A percentile compares a stretch with the other conserved stretches of the same genome.
Conservation (phyloP, 768 basidiomycete species). For the Rhodosporidiobolus odoratus region DNA sequence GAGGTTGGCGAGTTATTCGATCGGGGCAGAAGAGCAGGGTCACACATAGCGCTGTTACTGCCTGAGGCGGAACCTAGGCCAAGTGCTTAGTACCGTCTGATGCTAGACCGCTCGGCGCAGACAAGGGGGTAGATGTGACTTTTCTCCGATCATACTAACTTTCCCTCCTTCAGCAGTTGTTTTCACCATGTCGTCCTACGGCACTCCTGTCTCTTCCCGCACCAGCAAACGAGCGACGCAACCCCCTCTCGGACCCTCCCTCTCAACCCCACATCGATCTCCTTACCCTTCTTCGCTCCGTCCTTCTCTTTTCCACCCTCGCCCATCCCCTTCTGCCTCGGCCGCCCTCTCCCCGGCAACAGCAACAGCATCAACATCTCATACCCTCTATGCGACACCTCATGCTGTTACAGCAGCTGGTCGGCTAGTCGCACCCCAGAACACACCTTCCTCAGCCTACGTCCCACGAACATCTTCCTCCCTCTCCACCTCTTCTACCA, state of each 20-base stretch:
- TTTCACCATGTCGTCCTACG: background rate
- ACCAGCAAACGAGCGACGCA: background rate
- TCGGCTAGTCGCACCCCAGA: background rate
- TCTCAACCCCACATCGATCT: background rate
- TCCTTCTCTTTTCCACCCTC: constrained; percentile 1
- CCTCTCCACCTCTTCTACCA: background rate
- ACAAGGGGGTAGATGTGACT: no score
- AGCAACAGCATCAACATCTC: background rate
- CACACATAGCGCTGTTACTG: no score
- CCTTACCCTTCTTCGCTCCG: constrained; percentile 4
- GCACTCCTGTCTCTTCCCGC: background rate
- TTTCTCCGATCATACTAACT: background rate
- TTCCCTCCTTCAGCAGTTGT: background rate
- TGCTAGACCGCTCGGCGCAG: no score
- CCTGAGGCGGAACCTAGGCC: no score
- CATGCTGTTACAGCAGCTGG: background rate
- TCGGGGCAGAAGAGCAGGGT: no score
- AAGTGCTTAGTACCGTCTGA: no score
- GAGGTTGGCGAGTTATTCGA: no score
- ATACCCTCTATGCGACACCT: background rate
- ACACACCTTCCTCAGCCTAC: background rate
- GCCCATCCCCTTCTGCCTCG: background rate
- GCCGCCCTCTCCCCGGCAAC: background rate
- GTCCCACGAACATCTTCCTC: background rate
- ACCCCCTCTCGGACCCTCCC: background rate